phyloP scores from a whole-genome alignment of 441 rosid species.

The Aleurites moluccanus region DNA sequence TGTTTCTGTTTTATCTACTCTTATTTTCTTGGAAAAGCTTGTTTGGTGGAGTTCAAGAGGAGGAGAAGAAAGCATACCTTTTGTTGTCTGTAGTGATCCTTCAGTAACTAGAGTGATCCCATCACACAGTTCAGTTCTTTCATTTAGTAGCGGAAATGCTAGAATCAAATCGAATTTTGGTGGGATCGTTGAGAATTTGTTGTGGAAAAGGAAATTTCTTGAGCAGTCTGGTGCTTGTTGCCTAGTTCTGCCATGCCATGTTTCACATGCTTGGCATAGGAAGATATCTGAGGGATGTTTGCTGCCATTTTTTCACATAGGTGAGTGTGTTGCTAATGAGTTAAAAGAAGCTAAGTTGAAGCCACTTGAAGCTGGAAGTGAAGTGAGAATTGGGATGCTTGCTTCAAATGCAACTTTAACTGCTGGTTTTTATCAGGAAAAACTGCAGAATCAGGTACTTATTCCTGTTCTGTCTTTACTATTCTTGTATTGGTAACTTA shows the following conservation, averaged over 20 bases:
- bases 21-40: conserved; percentile 55
- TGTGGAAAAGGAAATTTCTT: conserved; percentile 44
- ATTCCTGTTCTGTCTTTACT: background rate
- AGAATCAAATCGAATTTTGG: conserved; percentile 16
- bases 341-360: conserved; percentile 55
- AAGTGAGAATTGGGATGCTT: conserved; percentile 46
- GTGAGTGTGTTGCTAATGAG: conserved; percentile 55
- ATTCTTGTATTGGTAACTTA: background rate
- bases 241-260: conserved; percentile 56
- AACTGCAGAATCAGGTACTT: conserved; percentile 48
- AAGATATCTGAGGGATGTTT: conserved; percentile 44
- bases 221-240: conserved; percentile 57
- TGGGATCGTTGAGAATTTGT: conserved; percentile 34
- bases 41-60: conserved; percentile 45
- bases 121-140: conserved; percentile 13
- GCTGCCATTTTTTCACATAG: conserved; percentile 48
- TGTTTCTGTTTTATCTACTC: conserved; percentile 46
- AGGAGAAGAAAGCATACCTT: conserved; percentile 43
- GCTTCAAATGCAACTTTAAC: conserved; percentile 29
- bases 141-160: conserved; percentile 5
- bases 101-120: conserved; percentile 22
- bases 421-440: conserved; percentile 43
- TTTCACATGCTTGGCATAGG: conserved; percentile 44
- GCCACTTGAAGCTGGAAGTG: conserved; percentile 51
- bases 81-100: conserved; percentile 52